Conservation (phyloP, 2,329 filamentous ascomycete genomes). For the Herpotrichia juniperi region DNA sequence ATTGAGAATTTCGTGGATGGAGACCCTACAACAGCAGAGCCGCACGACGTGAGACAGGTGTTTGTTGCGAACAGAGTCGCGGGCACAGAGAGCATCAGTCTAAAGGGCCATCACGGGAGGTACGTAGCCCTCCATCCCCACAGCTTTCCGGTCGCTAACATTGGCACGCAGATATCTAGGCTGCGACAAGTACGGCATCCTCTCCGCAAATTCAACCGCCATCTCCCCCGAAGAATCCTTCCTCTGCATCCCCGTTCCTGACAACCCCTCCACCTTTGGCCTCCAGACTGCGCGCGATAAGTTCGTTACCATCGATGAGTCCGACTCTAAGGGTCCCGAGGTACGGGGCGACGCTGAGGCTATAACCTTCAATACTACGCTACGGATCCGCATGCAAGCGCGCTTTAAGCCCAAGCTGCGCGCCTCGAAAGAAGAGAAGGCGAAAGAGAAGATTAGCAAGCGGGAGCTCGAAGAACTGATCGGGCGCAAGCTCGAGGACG, state of each 20-base stretch:
- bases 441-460: conserved; percentile 81
- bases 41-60: conserved; percentile 93
- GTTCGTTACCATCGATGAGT: conserved; percentile 65
- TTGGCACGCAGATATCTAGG: conserved; percentile 73
- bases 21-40: conserved; percentile 84
- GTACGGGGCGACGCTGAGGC: conserved; percentile 77
- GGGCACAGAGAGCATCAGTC: conserved; percentile 80
- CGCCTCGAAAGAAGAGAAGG: conserved; percentile 81
- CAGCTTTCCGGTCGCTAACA: background rate
- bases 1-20: conserved; percentile 89
- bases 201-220: conserved; percentile 79
- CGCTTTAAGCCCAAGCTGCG: conserved; percentile 86
- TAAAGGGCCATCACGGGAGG: conserved; percentile 91
- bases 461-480: conserved; percentile 84
- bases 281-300: conserved; percentile 75
- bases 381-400: conserved; percentile 92
- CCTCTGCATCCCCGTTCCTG: conserved; percentile 64
- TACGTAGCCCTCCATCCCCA: conserved; percentile 39
- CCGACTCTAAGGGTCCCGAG: conserved; percentile 57
- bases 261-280: conserved; percentile 74
- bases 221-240: conserved; percentile 86
- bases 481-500: conserved; percentile 77
- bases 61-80: conserved; percentile 87
- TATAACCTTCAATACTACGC: conserved; percentile 71
- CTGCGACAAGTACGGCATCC: conserved; percentile 81